A percentile compares a stretch with the other conserved stretches of the same genome.
Conservation (phyloP, 768 basidiomycete species). For the Rhizopogon vesiculosus region DNA sequence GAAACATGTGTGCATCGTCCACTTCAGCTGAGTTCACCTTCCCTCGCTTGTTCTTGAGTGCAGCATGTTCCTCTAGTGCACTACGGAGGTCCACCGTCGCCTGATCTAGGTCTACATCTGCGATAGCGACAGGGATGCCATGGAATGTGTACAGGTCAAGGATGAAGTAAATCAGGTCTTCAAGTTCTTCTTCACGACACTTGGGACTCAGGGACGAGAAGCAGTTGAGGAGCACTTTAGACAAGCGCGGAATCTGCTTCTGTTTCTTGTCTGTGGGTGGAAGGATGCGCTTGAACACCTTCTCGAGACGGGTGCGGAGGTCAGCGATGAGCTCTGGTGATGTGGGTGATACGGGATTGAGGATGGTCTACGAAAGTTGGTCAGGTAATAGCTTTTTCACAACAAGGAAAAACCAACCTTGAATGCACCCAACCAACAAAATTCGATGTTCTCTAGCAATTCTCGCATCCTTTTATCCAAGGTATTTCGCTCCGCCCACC, state of each 20-base stretch:
- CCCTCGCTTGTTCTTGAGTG: slow-evolving; percentile 26
- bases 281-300: slow-evolving; percentile 64
- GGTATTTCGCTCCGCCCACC: slow-evolving; percentile 81
- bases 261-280: slow-evolving; percentile 59
- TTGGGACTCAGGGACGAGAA: slow-evolving; percentile 80
- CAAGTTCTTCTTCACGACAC: slow-evolving; percentile 89
- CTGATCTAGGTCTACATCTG: slow-evolving; percentile 90
- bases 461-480: slow-evolving; percentile 76
- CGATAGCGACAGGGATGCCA: slow-evolving; percentile 81
- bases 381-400: not conserved
- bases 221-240: slow-evolving; percentile 76
- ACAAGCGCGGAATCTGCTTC: slow-evolving; percentile 52
- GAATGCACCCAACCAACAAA: slow-evolving; percentile 96
- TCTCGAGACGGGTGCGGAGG: slow-evolving; percentile 68
- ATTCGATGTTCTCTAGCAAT: slow-evolving; percentile 83
- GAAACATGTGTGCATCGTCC: slow-evolving; percentile 72
- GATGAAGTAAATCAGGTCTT: slow-evolving; percentile 91
- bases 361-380: slow-evolving; percentile 47
- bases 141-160: slow-evolving; percentile 93
- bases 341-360: slow-evolving; percentile 41
- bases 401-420: slow-evolving; percentile 53
- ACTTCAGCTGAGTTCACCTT: slow-evolving; percentile 18
- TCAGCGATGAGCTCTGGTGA: slow-evolving; percentile 43
- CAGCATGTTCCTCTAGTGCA: slow-evolving; percentile 68
- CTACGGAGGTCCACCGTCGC: slow-evolving; percentile 81